Percentiles rank a stretch among this genome's conserved stretches.
Conservation (phyloP, 148 eudicot genomes). For the Silene uniflora region DNA sequence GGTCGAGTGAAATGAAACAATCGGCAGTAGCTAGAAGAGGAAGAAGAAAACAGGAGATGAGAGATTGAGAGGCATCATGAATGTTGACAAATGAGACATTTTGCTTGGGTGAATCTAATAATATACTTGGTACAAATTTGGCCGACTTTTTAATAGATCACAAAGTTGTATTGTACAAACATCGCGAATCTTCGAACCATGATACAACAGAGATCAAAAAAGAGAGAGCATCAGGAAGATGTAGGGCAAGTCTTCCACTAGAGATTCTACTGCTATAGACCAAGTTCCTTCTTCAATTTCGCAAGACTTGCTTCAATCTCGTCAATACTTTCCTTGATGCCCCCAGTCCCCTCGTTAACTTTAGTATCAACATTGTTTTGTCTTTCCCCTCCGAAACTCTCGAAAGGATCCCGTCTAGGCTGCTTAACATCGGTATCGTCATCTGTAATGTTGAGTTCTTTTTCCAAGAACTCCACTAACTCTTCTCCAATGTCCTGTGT, state of each 20-base stretch:
- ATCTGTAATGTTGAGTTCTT: slow-evolving; percentile 74
- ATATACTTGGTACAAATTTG: too few species aligned
- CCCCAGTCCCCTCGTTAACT: slow-evolving; percentile 33
- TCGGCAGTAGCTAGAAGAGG: too few species aligned
- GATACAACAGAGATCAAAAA: not conserved
- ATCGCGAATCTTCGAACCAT: too few species aligned
- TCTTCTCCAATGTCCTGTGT: slow-evolving; percentile 95
- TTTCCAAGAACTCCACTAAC: slow-evolving; percentile 93
- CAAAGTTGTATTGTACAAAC: too few species aligned
- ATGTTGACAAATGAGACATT: too few species aligned
- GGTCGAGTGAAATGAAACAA: too few species aligned
- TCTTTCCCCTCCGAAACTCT: slow-evolving; percentile 26
- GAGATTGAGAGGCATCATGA: too few species aligned
- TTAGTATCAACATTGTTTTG: slow-evolving; percentile 27
- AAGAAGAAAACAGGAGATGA: too few species aligned
- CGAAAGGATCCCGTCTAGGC: slow-evolving; percentile 18
- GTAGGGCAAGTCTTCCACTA: not conserved
- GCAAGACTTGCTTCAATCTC: slow-evolving; percentile 93
- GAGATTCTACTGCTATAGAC: slow-evolving; percentile 35
- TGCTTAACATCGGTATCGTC: slow-evolving; percentile 28
- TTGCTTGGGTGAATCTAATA: too few species aligned
- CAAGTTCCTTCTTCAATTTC: slow-evolving; percentile 77
- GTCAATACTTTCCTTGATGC: slow-evolving; percentile 60
- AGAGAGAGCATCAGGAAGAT: not conserved
- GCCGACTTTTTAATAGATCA: too few species aligned